Percentiles rank a stretch among this genome's conserved stretches.
phyloP scores from a whole-genome alignment of 2,329 filamentous ascomycete genomes.

The Diplodia sapinea region DNA sequence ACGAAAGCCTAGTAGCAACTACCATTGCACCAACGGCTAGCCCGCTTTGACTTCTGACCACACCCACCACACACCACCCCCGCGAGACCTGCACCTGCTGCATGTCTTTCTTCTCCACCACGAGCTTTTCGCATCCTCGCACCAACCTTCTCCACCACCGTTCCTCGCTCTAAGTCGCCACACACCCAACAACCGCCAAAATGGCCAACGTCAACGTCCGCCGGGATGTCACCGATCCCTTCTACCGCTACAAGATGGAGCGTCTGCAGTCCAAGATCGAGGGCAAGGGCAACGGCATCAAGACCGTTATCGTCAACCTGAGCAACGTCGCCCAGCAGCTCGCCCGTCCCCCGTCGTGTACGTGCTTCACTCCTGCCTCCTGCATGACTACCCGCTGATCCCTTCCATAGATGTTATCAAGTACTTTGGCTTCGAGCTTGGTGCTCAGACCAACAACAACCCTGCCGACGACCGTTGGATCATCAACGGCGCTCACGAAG shows the following conservation, averaged over 20 bases:
- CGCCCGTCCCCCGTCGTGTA: conserved; percentile 82
- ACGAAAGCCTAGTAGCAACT: conserved; percentile 89
- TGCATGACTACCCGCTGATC: conserved; percentile 30
- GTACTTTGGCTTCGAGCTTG: conserved; percentile 98
- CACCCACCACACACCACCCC: conserved; percentile 37
- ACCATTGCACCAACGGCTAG: conserved; percentile 94
- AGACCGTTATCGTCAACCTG: conserved; percentile 96
- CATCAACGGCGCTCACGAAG: conserved; percentile 98
- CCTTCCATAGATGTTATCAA: conserved; percentile 78
- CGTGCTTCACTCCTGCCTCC: conserved; percentile 35
- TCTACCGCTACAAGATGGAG: conserved; percentile 99
- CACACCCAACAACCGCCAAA: conserved; percentile 58
- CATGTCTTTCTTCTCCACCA: conserved; percentile 64
- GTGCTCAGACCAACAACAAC: conserved; percentile 97
- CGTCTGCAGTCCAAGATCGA: conserved; percentile 98
- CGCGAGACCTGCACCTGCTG: conserved; percentile 50
- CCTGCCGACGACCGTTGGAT: conserved; percentile 99
- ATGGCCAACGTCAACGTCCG: conserved; percentile 99
- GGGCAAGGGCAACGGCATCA: conserved; percentile 99
- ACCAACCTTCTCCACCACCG: conserved; percentile 38
- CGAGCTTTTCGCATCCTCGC: conserved; percentile 44
- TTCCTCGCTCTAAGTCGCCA: conserved; percentile 34
- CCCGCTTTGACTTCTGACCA: conserved; percentile 44
- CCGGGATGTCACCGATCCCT: conserved; percentile 93
- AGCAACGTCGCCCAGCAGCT: conserved; percentile 91